Conservation (phyloP, 73 alveolate species). For the Paramecium sonneborni region DNA sequence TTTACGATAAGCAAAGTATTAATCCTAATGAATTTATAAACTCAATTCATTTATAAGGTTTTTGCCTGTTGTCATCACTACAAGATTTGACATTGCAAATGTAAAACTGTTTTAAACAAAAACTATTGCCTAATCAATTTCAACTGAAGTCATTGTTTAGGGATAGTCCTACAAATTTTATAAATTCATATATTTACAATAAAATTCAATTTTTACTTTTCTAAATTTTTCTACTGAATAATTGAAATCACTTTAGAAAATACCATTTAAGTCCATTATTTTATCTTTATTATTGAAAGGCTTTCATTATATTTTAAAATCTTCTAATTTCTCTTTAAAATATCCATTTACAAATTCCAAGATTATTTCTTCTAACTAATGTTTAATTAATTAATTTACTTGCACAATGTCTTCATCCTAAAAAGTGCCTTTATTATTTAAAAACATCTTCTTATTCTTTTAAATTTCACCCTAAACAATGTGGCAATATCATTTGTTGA, state of each 20-base stretch:
- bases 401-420: slow-evolving; percentile 4
- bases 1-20: background rate
- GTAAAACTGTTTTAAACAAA: background rate
- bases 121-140: background rate
- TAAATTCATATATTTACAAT: background rate
- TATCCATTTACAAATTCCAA: background rate
- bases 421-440: background rate
- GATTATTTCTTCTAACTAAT: background rate
- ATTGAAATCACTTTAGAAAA: slow-evolving; percentile 12
- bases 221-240: slow-evolving; percentile 1
- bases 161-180: background rate
- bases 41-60: background rate
- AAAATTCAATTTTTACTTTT: background rate
- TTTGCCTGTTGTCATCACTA: background rate
- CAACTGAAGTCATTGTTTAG: background rate
- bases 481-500: background rate
- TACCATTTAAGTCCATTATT: slow-evolving; percentile 13
- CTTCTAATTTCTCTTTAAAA: background rate
- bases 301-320: slow-evolving; percentile 18
- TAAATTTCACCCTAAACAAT: background rate
- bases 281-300: background rate
- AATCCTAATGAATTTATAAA: background rate
- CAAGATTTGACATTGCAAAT: background rate
- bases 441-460: background rate
- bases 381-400: background rate